Evolutionary conservation across 495 filamentous ascomycete species (phyloP).

Genomic region (Lophium mytilinum): DNA sequence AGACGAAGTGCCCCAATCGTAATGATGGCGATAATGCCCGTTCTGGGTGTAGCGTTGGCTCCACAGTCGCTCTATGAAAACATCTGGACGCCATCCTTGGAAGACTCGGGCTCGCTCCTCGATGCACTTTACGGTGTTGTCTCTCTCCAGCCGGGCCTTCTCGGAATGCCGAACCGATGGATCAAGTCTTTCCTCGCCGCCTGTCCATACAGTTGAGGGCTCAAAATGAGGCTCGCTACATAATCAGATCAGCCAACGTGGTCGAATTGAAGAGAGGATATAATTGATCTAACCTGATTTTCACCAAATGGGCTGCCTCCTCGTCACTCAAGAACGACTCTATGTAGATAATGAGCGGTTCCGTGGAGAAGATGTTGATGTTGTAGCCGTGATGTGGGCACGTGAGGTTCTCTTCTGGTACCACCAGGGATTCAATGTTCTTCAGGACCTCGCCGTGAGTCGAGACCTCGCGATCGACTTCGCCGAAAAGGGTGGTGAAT

Average conservation of each 20-base stretch:
- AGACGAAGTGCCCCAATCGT: constrained; percentile 42
- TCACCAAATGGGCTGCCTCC: constrained; percentile 45
- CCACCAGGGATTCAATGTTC: constrained; percentile 13
- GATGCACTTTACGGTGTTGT: constrained; percentile 57
- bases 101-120: constrained; percentile 60
- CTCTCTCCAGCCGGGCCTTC: constrained; percentile 50
- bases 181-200: constrained; percentile 38
- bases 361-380: constrained; percentile 37
- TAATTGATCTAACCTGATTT: constrained; percentile 37
- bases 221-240: constrained; percentile 38
- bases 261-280: not conserved
- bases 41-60: constrained; percentile 50
- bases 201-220: constrained; percentile 48
- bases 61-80: constrained; percentile 56
- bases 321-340: constrained; percentile 43
- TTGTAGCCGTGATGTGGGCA: constrained; percentile 14
- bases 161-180: constrained; percentile 46
- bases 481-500: constrained; percentile 2
- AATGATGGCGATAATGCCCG: constrained; percentile 53
- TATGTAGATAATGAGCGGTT: constrained; percentile 51
- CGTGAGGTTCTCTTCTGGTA: constrained; percentile 8
- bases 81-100: constrained; percentile 56
- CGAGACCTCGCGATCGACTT: not conserved
- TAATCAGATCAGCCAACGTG: not conserved
- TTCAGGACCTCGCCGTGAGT: not conserved